A percentile compares a stretch with the other conserved stretches of the same genome.
phyloP scores from a whole-genome alignment of 1,139 yeast species.

The Pichia sp. region DNA sequence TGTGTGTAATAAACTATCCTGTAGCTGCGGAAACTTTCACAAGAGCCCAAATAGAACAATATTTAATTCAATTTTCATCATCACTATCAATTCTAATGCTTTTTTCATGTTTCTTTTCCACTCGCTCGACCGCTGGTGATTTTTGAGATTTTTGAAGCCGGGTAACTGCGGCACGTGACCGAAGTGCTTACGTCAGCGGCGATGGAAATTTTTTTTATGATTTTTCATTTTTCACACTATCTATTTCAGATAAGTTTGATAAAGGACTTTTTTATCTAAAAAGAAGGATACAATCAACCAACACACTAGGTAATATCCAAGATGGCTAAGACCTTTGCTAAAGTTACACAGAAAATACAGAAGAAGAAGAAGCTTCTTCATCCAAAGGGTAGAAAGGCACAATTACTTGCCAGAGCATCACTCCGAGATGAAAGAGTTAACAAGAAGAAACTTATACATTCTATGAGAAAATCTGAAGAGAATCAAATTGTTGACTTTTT shows the following conservation, averaged over 20 bases:
- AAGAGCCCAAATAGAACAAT: background rate
- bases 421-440: constrained; percentile 72
- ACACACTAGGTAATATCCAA: too few species aligned
- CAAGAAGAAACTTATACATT: constrained; percentile 51
- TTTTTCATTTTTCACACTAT: background rate
- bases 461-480: constrained; percentile 61
- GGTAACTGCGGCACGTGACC: constrained; percentile 1
- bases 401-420: constrained; percentile 82
- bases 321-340: constrained; percentile 55
- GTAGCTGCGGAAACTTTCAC: background rate
- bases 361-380: constrained; percentile 68
- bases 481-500: constrained; percentile 57
- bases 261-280: too few species aligned
- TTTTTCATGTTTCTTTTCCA: constrained; percentile 3
- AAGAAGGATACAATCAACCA: too few species aligned
- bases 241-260: too few species aligned
- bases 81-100: background rate
- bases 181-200: background rate
- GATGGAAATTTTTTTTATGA: background rate
- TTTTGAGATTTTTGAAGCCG: constrained; percentile 1
- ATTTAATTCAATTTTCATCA: background rate
- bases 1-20: background rate
- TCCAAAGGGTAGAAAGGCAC: constrained; percentile 86
- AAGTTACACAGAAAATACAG: constrained; percentile 63
- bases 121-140: background rate